Base-by-base conservation (phyloP, 1,284 basidiomycete genomes). In the Prillingera fragicola region DNA sequence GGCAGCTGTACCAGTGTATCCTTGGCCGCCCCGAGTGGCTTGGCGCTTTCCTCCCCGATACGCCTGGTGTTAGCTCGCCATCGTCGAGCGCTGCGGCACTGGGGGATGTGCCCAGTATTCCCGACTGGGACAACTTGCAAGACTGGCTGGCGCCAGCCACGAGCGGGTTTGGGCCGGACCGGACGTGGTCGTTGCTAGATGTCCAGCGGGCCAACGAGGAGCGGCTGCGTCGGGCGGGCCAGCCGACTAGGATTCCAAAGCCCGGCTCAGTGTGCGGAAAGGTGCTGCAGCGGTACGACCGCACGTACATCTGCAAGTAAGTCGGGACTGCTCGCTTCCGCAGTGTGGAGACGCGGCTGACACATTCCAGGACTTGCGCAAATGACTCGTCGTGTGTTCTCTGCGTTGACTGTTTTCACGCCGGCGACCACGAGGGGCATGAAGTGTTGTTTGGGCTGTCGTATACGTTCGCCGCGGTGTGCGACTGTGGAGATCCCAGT, bases 391-490 rank as follows among this genome's bases (percentile, higher is more conserved):
- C 84, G 51, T 90, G 85, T 55, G 87, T 94, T 2, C 75, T 95
- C 27, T 95, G 91, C 61, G 77, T 85, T 3, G 78, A 80, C 37
- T 95, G 91, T 69, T 96, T 91, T 70, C 82, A 87, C 51, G 79
- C 85, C 2, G 85, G 85, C 15, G 77, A 84, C 51, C 91, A 95
- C 63, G 73, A 75, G 28, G 82, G 81, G 27, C 91, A 95, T 72
- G 91, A 89, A 55, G 82, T 94, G 56, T 84, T 84, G 50, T 92
- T 92, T 73, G 88, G 87, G 66, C 84, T 89, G 50, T 84, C 87
- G 9, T 87, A 89, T 52, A 85, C 92, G 59, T 85, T 87, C 0
- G 87, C 87, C 8, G 85, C 88, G 3, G 90, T 86, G 54, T 95
- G 91, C 64, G 90, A 94, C 69, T 95, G 91, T 59, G 88, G 89